A percentile compares a stretch with the other conserved stretches of the same genome.
Evolutionary conservation across 78 protist species (phyloP).

Genomic region (Blattamonas nauphoetae): DNA sequence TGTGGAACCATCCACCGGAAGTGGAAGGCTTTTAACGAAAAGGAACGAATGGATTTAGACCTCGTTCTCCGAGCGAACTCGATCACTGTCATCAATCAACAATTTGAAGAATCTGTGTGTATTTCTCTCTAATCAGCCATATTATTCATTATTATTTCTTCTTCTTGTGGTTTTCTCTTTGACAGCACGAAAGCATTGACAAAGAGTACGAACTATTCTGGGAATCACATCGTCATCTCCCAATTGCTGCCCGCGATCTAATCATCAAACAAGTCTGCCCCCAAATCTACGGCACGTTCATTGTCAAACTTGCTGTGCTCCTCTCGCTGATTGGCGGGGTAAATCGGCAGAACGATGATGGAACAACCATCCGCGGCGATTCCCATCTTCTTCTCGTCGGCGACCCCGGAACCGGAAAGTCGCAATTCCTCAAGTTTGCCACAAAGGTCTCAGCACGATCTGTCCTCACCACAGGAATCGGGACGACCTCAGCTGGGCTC

Average conservation of each 20-base stretch:
- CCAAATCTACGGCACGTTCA: slow-evolving; percentile 24
- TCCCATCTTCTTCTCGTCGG: slow-evolving; percentile 88
- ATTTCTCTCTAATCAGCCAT: too few relatives aligned
- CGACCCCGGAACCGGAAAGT: slow-evolving; percentile 81
- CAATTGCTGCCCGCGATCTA: slow-evolving; percentile 20
- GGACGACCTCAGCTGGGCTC: slow-evolving; percentile 73
- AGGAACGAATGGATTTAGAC: background rate
- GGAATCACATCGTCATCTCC: background rate
- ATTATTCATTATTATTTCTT: too few relatives aligned
- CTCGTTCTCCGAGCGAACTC: background rate
- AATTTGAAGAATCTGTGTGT: background rate
- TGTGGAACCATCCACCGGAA: background rate
- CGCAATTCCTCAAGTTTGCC: slow-evolving; percentile 75
- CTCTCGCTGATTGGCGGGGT: slow-evolving; percentile 84
- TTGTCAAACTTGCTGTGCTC: slow-evolving; percentile 70
- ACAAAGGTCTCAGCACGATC: slow-evolving; percentile 62
- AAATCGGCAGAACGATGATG: background rate
- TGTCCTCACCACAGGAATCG: slow-evolving; percentile 88
- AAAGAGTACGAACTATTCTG: slow-evolving; percentile 5
- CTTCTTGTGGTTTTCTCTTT: too few relatives aligned
- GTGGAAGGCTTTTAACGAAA: background rate
- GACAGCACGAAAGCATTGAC: background rate
- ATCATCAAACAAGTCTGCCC: slow-evolving; percentile 26
- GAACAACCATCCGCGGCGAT: slow-evolving; percentile 69
- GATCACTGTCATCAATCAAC: background rate